These are phyloP conservation scores for Eragrostis nindensis DNA, from an alignment of 176 grass and related monocot genomes.

Conservation along the genomic window DNA sequence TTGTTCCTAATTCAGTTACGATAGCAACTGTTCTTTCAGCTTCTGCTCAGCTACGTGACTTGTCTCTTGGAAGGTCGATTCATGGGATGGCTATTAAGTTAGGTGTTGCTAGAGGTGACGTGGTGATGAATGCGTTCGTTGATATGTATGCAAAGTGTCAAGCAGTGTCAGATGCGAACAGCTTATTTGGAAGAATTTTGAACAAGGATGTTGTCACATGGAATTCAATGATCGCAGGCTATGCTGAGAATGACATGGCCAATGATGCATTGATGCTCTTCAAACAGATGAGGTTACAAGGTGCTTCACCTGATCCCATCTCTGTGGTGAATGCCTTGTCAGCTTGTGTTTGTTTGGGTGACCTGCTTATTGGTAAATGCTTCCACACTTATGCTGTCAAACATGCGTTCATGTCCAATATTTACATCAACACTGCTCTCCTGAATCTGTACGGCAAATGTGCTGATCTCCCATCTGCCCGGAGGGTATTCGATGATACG, in stretches of 20 bases:
- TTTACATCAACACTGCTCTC: conserved; percentile 66
- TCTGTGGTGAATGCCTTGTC: conserved; percentile 64
- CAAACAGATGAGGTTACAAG: conserved; percentile 54
- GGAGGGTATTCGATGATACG: conserved; percentile 59
- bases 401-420: conserved; percentile 48
- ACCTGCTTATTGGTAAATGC: conserved; percentile 50
- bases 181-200: conserved; percentile 42
- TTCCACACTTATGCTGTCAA: conserved; percentile 68
- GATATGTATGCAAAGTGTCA: conserved; percentile 72
- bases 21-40: conserved; percentile 58
- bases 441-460: conserved; percentile 76
- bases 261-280: conserved; percentile 56
- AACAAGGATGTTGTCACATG: conserved; percentile 67
- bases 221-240: conserved; percentile 68
- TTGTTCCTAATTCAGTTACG: conserved; percentile 64
- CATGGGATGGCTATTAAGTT: conserved; percentile 56
- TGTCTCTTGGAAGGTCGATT: conserved; percentile 56
- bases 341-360: conserved; percentile 55
- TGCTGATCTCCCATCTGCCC: conserved; percentile 58
- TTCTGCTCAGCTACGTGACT: conserved; percentile 48
- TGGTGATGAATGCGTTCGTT: conserved; percentile 61
- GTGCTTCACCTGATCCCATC: conserved; percentile 57
- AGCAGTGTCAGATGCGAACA: conserved; percentile 47
- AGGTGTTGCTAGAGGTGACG: conserved; percentile 25
- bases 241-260: conserved; percentile 57